Conservation (phyloP, 257 asterid species). For the Ajuga chamaepitys region DNA sequence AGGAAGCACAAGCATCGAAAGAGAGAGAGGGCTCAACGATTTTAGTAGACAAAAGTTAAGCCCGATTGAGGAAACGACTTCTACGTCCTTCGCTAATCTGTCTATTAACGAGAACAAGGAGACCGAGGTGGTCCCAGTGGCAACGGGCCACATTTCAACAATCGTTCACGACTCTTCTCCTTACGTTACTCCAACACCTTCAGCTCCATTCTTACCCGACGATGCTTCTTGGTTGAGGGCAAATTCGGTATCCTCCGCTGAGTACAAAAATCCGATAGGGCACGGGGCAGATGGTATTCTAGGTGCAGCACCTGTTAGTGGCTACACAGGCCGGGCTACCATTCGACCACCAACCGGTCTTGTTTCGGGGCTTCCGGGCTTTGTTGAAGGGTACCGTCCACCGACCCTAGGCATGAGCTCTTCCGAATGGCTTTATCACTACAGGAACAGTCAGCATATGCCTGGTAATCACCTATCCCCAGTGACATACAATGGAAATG, state of each 20-base stretch:
- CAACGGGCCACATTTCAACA: slow-evolving; percentile 23
- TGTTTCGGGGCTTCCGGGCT: slow-evolving; percentile 32
- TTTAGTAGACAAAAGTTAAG: slow-evolving; percentile 32
- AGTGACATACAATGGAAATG: slow-evolving; percentile 27
- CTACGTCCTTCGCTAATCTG: slow-evolving; percentile 39
- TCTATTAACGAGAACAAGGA: slow-evolving; percentile 30
- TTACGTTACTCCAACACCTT: slow-evolving; percentile 60
- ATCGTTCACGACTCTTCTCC: slow-evolving; percentile 25
- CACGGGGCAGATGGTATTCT: slow-evolving; percentile 59
- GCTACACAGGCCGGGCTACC: slow-evolving; percentile 25
- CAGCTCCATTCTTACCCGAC: slow-evolving; percentile 80
- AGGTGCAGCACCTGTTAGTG: slow-evolving; percentile 56
- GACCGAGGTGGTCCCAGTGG: not conserved
- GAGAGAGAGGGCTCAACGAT: slow-evolving; percentile 27
- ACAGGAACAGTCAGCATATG: slow-evolving; percentile 58
- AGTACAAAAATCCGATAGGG: slow-evolving; percentile 16
- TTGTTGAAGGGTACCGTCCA: slow-evolving; percentile 55
- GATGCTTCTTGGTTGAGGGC: slow-evolving; percentile 49
- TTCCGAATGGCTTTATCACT: slow-evolving; percentile 91
- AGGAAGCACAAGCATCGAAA: slow-evolving; percentile 27
- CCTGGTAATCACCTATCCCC: slow-evolving; percentile 33
- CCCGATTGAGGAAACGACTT: slow-evolving; percentile 56
- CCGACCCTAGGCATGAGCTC: slow-evolving; percentile 73
- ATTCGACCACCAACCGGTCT: slow-evolving; percentile 27
- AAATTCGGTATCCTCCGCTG: slow-evolving; percentile 21